Evolutionary conservation across 352 stramenopile genomes (phyloP).

Genomic region (Phytophthora cajani): DNA sequence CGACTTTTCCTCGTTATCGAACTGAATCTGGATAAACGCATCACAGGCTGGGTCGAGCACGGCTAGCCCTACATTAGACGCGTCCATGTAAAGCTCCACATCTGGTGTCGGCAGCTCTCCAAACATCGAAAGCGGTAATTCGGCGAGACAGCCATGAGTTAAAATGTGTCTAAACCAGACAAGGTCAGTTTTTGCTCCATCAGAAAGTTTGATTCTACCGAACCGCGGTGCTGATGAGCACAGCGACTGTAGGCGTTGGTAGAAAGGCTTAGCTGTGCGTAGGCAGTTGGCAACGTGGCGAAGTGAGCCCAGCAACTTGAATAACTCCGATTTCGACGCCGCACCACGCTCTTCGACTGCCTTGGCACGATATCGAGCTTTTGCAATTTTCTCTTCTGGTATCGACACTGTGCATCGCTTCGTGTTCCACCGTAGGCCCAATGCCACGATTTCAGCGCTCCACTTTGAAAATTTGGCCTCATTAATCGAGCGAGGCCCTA

Average conservation of each 20-base stretch:
- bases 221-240: constrained; percentile 3
- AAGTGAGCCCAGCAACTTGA: constrained; percentile 28
- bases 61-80: background rate
- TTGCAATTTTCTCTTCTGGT: constrained; percentile 26
- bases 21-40: constrained; percentile 5
- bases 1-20: background rate
- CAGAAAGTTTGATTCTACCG: background rate
- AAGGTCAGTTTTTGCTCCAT: background rate
- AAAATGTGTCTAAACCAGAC: constrained; percentile 14
- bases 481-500: constrained; percentile 32
- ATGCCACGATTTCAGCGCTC: constrained; percentile 8
- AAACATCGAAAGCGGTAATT: constrained; percentile 3
- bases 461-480: constrained; percentile 34
- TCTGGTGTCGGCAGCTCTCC: background rate
- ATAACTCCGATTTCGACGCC: constrained; percentile 14
- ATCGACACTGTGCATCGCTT: constrained; percentile 22
- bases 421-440: constrained; percentile 28
- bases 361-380: background rate
- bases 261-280: constrained; percentile 25
- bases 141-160: constrained; percentile 2
- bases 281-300: constrained; percentile 32
- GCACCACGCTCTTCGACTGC: background rate
- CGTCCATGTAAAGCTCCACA: constrained; percentile 14
- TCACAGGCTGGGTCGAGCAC: constrained; percentile 1
- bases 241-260: constrained; percentile 16